Conservation (phyloP, 2,329 filamentous ascomycete species). For the Xenoacremonium recifei region DNA sequence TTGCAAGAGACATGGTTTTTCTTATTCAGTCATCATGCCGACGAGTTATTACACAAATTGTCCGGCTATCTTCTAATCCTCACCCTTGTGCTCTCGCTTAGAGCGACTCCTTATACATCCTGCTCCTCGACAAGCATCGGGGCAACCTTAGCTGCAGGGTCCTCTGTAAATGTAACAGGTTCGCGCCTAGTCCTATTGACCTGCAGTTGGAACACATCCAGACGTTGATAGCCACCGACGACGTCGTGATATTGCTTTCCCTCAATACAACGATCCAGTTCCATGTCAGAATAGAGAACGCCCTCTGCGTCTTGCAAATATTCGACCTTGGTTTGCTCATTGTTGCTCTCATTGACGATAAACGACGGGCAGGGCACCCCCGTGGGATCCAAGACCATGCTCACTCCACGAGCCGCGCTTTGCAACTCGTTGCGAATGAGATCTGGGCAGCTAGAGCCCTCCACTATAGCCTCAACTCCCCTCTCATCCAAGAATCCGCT, state of each 20-base stretch:
- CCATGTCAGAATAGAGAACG: slow-evolving; percentile 50
- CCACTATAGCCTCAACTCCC: slow-evolving; percentile 33
- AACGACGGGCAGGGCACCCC: slow-evolving; percentile 40
- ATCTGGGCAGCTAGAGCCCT: slow-evolving; percentile 24
- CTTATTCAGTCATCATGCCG: too few species aligned
- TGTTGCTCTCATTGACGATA: slow-evolving; percentile 22
- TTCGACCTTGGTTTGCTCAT: slow-evolving; percentile 31
- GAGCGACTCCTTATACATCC: too few species aligned
- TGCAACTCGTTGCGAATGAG: slow-evolving; percentile 36
- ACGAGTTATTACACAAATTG: too few species aligned
- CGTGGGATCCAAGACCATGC: slow-evolving; percentile 51
- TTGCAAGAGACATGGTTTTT: too few species aligned
- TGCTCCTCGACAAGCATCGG: too few species aligned
- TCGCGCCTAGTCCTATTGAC: slow-evolving; percentile 41
- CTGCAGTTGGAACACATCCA: slow-evolving; percentile 52
- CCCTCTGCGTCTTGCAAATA: slow-evolving; percentile 45
- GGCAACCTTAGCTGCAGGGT: too few species aligned
- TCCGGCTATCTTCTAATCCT: too few species aligned
- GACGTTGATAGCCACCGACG: slow-evolving; percentile 53
- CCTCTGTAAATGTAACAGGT: slow-evolving; percentile 29
- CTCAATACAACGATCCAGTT: slow-evolving; percentile 49
- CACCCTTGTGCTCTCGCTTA: too few species aligned
- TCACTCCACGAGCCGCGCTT: slow-evolving; percentile 45
- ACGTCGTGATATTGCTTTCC: slow-evolving; percentile 58
- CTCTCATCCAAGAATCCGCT: slow-evolving; percentile 40